Conservation (phyloP, 2,329 filamentous ascomycete species). For the Tolypocladium nubicola region DNA sequence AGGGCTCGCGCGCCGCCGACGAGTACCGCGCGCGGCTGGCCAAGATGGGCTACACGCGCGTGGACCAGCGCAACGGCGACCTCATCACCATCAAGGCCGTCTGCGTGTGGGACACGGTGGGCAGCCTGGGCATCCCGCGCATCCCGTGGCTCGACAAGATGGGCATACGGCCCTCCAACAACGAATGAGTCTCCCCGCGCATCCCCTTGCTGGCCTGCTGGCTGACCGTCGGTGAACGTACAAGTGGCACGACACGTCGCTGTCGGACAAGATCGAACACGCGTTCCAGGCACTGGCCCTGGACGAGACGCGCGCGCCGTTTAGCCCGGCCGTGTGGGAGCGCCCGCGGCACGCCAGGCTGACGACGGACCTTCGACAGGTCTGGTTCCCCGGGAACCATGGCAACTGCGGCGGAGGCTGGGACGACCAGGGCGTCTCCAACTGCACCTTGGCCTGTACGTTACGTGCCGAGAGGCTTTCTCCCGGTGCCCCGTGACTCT, state of each 20-base stretch:
- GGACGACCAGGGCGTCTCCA: conserved; percentile 35
- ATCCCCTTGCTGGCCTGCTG: too few species aligned
- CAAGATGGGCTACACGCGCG: conserved; percentile 31
- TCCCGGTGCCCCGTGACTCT: fast-evolving
- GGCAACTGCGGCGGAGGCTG: conserved; percentile 62
- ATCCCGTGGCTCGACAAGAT: conserved; percentile 33
- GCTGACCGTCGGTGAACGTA: conserved; percentile 28
- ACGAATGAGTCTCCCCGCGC: conserved; percentile 29
- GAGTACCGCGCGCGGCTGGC: conserved; percentile 34
- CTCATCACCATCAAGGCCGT: conserved; percentile 34
- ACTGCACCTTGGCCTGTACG: conserved; percentile 28
- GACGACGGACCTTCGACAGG: conserved; percentile 35
- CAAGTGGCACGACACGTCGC: conserved; percentile 42
- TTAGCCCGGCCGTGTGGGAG: conserved; percentile 46
- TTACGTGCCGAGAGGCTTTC: conserved; percentile 11
- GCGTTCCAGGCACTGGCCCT: conserved; percentile 50
- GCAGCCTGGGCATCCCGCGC: conserved; percentile 34
- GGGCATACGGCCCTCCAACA: conserved; percentile 32
- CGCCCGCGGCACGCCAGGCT: conserved; percentile 24
- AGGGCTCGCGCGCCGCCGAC: conserved; percentile 27
- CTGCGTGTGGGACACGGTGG: conserved; percentile 37
- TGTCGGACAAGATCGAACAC: conserved; percentile 42
- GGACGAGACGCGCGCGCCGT: conserved; percentile 44
- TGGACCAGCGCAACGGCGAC: conserved; percentile 26
- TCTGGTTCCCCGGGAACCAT: conserved; percentile 64